Percentiles rank a stretch among this genome's conserved stretches.
Conservation (phyloP, 2,329 filamentous ascomycete species). For the Clarireedia homoeocarpa region DNA sequence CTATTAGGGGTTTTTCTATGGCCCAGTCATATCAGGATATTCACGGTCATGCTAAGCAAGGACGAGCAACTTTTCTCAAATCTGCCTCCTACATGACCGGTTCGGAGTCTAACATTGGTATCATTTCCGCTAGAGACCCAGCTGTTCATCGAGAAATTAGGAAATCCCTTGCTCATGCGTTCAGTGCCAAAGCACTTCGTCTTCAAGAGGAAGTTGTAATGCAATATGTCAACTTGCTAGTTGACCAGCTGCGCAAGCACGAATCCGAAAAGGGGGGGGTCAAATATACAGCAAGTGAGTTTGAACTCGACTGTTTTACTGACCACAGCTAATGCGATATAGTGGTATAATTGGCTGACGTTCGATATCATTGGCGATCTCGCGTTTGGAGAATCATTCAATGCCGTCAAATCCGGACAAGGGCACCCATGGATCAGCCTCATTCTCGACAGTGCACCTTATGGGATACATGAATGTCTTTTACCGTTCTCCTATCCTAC, state of each 20-base stretch:
- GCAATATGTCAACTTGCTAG: constrained; percentile 8
- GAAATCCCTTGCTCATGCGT: constrained; percentile 22
- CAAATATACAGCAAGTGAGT: constrained; percentile 3
- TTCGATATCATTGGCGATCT: constrained; percentile 19
- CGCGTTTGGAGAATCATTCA: constrained; percentile 15
- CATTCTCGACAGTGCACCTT: background rate
- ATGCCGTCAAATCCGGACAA: constrained; percentile 5
- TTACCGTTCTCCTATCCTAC: background rate
- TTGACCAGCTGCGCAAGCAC: background rate
- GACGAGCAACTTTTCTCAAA: constrained; percentile 3
- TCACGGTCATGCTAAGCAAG: constrained; percentile 6
- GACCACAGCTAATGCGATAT: background rate
- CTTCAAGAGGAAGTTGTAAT: constrained; percentile 26
- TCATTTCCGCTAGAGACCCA: constrained; percentile 9
- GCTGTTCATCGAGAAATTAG: constrained; percentile 10
- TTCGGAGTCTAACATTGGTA: background rate
- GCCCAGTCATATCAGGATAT: constrained; percentile 5
- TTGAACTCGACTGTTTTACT: background rate
- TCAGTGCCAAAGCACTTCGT: constrained; percentile 26
- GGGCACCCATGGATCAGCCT: constrained; percentile 5
- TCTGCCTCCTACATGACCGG: background rate
- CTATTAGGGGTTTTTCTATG: constrained; percentile 1
- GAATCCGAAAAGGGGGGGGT: background rate
- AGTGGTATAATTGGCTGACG: constrained; percentile 15
- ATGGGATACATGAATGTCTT: constrained; percentile 1